Conservation (phyloP, 768 basidiomycete genomes). For the Serendipita vermifera region DNA sequence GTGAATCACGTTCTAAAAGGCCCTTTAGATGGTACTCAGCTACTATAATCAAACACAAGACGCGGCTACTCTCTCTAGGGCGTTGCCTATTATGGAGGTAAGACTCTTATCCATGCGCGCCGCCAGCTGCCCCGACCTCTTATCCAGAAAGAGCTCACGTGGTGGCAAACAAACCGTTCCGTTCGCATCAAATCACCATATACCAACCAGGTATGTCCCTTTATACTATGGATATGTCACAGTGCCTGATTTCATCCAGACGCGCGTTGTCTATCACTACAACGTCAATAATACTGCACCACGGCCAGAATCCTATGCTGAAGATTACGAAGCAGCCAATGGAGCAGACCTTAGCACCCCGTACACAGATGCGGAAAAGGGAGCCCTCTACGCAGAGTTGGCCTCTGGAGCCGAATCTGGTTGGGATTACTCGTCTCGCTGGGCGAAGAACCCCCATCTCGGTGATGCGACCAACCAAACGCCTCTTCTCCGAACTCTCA, state of each 20-base stretch:
- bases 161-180: constrained; percentile 72
- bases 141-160: constrained; percentile 56
- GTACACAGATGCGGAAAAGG: constrained; percentile 46
- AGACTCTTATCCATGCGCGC: background rate
- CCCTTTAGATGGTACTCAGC: constrained; percentile 65
- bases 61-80: constrained; percentile 57
- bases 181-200: constrained; percentile 54
- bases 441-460: constrained; percentile 29
- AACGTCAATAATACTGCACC: constrained; percentile 74
- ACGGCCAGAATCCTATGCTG: constrained; percentile 52
- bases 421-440: constrained; percentile 32
- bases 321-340: constrained; percentile 71
- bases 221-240: background rate
- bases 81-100: constrained; percentile 75
- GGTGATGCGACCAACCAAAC: constrained; percentile 30
- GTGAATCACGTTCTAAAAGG: background rate
- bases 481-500: constrained; percentile 53
- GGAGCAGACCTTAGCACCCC: constrained; percentile 36
- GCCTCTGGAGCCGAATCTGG: constrained; percentile 82
- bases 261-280: constrained; percentile 56
- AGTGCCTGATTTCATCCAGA: constrained; percentile 23
- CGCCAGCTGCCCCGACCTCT: background rate
- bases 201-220: constrained; percentile 30
- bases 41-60: constrained; percentile 67
- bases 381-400: constrained; percentile 70